Evolutionary conservation across 345 rosid species (phyloP), one percentile per base, ranked within the genome.

Genomic region (Lumnitzera racemosa): DNA sequence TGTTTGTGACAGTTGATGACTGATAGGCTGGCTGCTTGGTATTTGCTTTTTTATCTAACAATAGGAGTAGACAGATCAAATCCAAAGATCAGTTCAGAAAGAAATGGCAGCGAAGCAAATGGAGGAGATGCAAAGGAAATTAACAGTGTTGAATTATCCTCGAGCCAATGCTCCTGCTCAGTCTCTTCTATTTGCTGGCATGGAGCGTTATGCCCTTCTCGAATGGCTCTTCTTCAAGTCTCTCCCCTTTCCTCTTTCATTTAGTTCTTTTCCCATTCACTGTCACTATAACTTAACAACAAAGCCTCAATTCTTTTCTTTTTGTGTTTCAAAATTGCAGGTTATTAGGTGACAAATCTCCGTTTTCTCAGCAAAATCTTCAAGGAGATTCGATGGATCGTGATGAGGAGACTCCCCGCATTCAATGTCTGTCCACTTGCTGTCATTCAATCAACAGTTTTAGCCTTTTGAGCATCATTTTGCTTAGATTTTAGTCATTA

Each of bases 131-230:
- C 96, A 94, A 73, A 84, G 79, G 73, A 94, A 94, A 71, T 66
- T 90, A 47, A 80, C 64, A 48, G 47, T 61, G 71, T 80, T 94
- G 13, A 83, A 72, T 61, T 94, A 90, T 67, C 88, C 91, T 0
- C 70, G 95, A 61, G 96, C 96, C 54, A 79, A 80, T 62, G 99
- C 96, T 64, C 95, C 95, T 41, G 90, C 97, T 65, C 99, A 94
- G 81, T 88, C 97, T 57, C 97, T 94, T 55, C 95, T 90, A 77
- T 94, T 90, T 74, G 95, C 97, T 51, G 99, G 99, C 74, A 88
- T 84, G 99, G 97, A 94, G 67, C 99, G 96, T 51, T 94, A 94
- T 63, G 91, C 91, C 61, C 92, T 90, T 60, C 96, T 94, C 64
- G 99, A 88, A 65, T 90, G 97, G 97, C 96, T 94, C 69, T 94